phyloP scores from a whole-genome alignment of 75 land plant species.

The Sequoiadendron giganteum region DNA sequence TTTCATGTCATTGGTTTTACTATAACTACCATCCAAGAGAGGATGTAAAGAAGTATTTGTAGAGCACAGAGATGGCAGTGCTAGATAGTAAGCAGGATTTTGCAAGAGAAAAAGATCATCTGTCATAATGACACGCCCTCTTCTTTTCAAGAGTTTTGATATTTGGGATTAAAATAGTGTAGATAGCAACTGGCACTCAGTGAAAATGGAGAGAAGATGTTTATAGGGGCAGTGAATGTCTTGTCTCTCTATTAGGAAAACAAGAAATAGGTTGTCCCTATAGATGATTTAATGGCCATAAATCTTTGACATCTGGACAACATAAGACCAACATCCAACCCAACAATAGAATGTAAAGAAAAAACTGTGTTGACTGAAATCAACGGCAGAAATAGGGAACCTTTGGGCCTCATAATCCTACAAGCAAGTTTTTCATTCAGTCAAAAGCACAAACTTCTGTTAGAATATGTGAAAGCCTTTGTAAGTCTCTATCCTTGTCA shows the following conservation, averaged over 20 bases:
- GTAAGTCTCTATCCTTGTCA: constrained; percentile 33
- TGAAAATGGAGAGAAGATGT: not conserved
- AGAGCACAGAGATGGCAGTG: not conserved
- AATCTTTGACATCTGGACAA: not conserved
- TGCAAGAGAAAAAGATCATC: not conserved
- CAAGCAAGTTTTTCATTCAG: constrained; percentile 23
- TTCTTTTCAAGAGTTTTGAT: not conserved
- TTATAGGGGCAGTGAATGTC: not conserved
- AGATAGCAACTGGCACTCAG: not conserved
- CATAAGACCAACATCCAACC: not conserved
- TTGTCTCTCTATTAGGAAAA: not conserved
- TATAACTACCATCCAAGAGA: not conserved
- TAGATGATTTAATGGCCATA: not conserved
- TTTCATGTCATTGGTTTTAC: not conserved
- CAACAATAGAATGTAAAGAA: not conserved
- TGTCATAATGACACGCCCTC: not conserved
- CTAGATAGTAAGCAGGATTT: not conserved
- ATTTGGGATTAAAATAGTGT: not conserved
- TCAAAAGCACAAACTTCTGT: constrained; percentile 54
- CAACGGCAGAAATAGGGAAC: no score
- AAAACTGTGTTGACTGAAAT: no score
- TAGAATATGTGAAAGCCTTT: constrained; percentile 63
- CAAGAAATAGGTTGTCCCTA: not conserved
- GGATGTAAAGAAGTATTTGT: not conserved
- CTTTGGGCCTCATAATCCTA: constrained; percentile 31